These are phyloP conservation scores for Phytophthora foliorum DNA, from an alignment of 352 stramenopile genomes.

Conservation along the genomic window DNA sequence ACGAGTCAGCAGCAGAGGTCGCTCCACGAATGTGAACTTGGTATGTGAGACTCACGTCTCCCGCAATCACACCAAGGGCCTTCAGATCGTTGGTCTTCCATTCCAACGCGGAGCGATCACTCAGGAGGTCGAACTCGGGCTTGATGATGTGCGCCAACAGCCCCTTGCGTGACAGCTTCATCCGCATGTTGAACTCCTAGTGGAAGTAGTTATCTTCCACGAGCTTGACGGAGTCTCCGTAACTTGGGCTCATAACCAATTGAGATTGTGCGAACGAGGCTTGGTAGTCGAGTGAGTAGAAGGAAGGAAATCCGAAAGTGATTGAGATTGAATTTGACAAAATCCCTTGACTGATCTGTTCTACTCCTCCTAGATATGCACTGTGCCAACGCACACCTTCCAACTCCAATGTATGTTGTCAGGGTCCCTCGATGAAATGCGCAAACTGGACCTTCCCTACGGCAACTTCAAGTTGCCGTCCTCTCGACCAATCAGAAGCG, in stretches of 20 bases:
- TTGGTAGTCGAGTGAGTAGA: constrained; percentile 3
- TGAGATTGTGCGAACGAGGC: constrained; percentile 3
- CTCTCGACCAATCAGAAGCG: neutral
- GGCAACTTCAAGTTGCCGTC: neutral
- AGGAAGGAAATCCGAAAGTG: constrained; percentile 5
- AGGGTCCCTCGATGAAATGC: neutral
- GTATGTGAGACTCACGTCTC: constrained; percentile 1
- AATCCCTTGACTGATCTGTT: no score
- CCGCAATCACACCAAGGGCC: constrained; percentile 19
- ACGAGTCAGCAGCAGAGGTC: constrained; percentile 7
- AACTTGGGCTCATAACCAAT: constrained; percentile 25
- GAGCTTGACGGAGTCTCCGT: constrained; percentile 13
- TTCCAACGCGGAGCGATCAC: neutral
- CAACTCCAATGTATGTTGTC: neutral
- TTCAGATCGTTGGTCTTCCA: constrained; percentile 27
- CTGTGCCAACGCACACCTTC: neutral
- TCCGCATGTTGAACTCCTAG: constrained; percentile 19
- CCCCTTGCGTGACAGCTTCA: constrained; percentile 9
- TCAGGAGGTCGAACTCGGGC: constrained; percentile 1
- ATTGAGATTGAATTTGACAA: neutral
- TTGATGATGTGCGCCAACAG: constrained; percentile 11
- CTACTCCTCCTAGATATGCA: neutral
- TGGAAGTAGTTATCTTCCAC: constrained; percentile 13
- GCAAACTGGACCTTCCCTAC: neutral
- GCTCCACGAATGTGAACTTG: constrained; percentile 25